A percentile compares a stretch with the other conserved stretches of the same genome.
Evolutionary conservation across 2,329 filamentous ascomycete species (phyloP).

Genomic region (Fonsecaea erecta): DNA sequence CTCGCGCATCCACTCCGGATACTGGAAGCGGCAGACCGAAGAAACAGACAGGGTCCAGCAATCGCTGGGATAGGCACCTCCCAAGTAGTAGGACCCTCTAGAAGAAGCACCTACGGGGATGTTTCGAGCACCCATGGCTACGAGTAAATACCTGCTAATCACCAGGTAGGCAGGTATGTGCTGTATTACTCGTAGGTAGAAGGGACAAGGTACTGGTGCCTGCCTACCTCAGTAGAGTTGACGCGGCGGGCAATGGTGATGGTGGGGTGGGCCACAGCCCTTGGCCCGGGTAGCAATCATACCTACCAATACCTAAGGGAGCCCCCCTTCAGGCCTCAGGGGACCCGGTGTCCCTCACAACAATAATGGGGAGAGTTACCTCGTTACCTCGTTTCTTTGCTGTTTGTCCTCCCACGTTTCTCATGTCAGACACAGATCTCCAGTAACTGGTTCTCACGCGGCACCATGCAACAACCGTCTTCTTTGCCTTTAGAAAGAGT

Average conservation of each 20-base stretch:
- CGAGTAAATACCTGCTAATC: background rate
- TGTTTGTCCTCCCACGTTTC: constrained; percentile 1
- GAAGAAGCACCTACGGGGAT: background rate
- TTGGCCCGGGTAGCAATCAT: background rate
- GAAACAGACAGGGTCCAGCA: background rate
- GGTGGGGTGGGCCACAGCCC: background rate
- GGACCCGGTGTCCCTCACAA: background rate
- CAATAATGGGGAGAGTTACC: too few relatives aligned
- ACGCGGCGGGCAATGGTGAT: background rate
- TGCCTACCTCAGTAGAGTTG: background rate
- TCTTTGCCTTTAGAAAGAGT: background rate
- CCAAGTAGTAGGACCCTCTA: background rate
- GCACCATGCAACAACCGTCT: background rate
- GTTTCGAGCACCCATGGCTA: background rate
- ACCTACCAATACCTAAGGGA: background rate
- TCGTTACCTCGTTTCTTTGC: too few relatives aligned
- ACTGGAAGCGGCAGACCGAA: background rate
- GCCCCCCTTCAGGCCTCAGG: background rate
- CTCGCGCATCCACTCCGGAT: constrained; percentile 9
- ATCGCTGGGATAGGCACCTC: background rate
- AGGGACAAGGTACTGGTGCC: too few relatives aligned
- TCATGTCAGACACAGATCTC: constrained; percentile 4
- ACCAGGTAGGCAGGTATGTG: background rate
- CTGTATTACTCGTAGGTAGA: too few relatives aligned
- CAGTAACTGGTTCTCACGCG: background rate